Evolutionary conservation across 1,284 basidiomycete species (phyloP).

Genomic region (Amylostereum chailletii): DNA sequence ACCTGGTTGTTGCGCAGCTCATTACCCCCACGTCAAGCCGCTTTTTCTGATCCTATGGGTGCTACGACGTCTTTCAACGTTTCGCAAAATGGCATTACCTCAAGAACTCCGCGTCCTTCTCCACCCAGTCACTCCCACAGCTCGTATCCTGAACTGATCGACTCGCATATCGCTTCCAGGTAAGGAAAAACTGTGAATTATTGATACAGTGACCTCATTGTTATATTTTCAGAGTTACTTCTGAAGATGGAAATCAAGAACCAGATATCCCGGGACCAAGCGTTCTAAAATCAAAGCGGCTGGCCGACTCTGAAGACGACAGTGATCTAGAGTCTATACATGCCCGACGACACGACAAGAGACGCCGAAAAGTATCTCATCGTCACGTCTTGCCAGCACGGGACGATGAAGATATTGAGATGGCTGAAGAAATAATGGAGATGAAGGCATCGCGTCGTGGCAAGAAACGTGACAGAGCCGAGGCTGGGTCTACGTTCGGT

Average conservation of each 20-base stretch:
- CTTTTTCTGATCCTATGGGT: too few relatives aligned
- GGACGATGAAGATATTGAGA: slow-evolving; percentile 16
- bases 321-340: slow-evolving; percentile 7
- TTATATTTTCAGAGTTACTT: neutral
- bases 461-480: slow-evolving; percentile 66
- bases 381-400: slow-evolving; percentile 17
- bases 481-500: slow-evolving; percentile 63
- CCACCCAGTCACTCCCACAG: too few relatives aligned
- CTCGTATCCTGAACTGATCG: too few relatives aligned
- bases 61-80: too few relatives aligned
- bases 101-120: too few relatives aligned
- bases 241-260: neutral
- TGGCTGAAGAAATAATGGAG: slow-evolving; percentile 21
- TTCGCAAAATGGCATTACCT: too few relatives aligned
- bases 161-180: too few relatives aligned
- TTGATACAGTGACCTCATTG: too few relatives aligned
- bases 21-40: too few relatives aligned
- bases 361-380: slow-evolving; percentile 38
- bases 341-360: slow-evolving; percentile 20
- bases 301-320: slow-evolving; percentile 12
- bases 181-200: too few relatives aligned
- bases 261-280: neutral
- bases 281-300: slow-evolving; percentile 7
- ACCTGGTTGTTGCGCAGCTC: too few relatives aligned
- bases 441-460: slow-evolving; percentile 37